Evolutionary conservation across 2,329 filamentous ascomycete genomes (phyloP).

Genomic region (Pseudohalonectria lignicola): DNA sequence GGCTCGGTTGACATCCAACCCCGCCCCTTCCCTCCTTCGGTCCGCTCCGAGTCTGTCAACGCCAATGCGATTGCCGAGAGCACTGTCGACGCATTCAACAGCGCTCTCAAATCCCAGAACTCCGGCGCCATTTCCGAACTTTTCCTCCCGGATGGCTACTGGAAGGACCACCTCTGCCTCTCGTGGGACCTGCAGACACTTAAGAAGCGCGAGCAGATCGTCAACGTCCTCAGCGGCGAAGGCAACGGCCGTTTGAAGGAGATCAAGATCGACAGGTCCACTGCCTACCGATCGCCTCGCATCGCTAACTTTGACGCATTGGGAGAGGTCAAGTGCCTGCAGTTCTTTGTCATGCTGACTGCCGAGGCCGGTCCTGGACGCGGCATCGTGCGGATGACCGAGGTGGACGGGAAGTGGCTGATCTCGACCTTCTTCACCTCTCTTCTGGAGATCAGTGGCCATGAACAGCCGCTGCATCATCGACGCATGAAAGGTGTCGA

Average conservation of each 20-base stretch:
- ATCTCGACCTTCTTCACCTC: conserved; percentile 53
- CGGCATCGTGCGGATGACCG: conserved; percentile 42
- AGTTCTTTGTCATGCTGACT: conserved; percentile 43
- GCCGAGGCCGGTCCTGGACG: conserved; percentile 42
- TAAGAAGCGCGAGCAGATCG: conserved; percentile 28
- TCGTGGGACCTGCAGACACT: conserved; percentile 45
- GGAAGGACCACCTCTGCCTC: conserved; percentile 47
- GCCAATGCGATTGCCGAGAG: conserved; percentile 23
- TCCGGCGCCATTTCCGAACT: conserved; percentile 21
- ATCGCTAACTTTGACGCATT: conserved; percentile 34
- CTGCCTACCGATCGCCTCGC: conserved; percentile 29
- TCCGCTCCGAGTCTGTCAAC: conserved; percentile 18
- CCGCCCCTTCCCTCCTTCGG: conserved; percentile 27
- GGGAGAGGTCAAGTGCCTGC: conserved; percentile 38
- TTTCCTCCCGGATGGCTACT: conserved; percentile 36
- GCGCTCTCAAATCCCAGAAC: conserved; percentile 22
- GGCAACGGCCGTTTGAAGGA: conserved; percentile 24
- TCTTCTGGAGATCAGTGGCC: conserved; percentile 37
- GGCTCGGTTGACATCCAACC: conserved; percentile 44
- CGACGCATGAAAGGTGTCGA: conserved; percentile 43
- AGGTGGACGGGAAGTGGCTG: conserved; percentile 39
- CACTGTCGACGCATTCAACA: conserved; percentile 28
- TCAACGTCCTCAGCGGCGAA: conserved; percentile 23
- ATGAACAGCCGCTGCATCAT: conserved; percentile 35
- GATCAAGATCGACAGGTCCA: conserved; percentile 33